Base-by-base conservation (phyloP, 148 eudicot species). In the Rhododendron mucronatum region DNA sequence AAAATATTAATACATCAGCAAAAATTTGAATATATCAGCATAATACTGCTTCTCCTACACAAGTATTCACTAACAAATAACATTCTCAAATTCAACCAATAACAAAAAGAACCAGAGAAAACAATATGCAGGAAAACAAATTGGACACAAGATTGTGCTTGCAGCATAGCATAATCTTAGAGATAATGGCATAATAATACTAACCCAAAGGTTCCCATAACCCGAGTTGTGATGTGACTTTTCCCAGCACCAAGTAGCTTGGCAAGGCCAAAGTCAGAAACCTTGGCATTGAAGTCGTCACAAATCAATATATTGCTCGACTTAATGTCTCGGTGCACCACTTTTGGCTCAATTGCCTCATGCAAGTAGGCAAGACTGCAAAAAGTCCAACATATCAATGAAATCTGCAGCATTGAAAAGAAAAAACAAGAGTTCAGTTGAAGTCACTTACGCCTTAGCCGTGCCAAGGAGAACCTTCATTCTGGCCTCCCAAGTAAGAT, bases 181-280 rank as follows among this genome's bases (percentile, higher is more conserved):
- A 73, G 28, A 85, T 2, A 85, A 13, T 45, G 63, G 1, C 23
- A 76, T 21, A 39, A 82, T 53, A 33, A 65, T 35, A 88, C 87
- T 78, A 59, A 94, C 96, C 96, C 96, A 85, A 94, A 94, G 77
- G 95, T 94, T 89, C 96, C 96, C 96, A 93, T 93, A 41, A 94
- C 96, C 81, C 96, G 90, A 82, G 96, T 94, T 16, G 96, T 93
- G 86, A 94, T 92, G 78, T 94, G 94, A 88, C 95, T 93, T 89
- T 93, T 92, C 65, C 94, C 96, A 35, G 96, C 92, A 78, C 94
- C 95, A 80, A 94, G 93, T 79, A 94, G 94, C 88, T 94, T 94
- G 48, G 96, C 96, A 5, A 94, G 81, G 82, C 96, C 96, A 88
- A 94, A 94, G 88, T 94, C 96, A 30, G 96, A 94, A 8, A 94